Conservation (phyloP, 2,329 filamentous ascomycete genomes). For the Magnaporthiopsis rhizophila region DNA sequence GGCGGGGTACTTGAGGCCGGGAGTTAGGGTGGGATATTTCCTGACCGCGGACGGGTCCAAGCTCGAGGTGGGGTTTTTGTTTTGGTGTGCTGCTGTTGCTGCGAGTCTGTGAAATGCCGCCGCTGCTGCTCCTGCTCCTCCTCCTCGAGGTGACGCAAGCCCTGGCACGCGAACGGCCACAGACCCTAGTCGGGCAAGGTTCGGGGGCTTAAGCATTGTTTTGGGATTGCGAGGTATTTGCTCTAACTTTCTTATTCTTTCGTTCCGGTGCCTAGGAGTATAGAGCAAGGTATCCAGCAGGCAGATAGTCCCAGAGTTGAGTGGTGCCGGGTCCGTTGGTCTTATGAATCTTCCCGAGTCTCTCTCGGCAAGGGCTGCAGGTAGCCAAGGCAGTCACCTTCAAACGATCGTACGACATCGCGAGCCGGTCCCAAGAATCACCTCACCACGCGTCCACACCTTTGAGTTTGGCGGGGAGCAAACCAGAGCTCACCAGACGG, state of each 20-base stretch:
- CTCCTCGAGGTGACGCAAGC: background rate
- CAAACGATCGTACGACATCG: background rate
- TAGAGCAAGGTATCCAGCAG: too few relatives aligned
- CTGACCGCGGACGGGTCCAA: background rate
- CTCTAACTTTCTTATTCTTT: background rate
- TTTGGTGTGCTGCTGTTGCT: background rate
- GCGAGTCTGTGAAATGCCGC: background rate
- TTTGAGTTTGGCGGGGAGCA: too few relatives aligned
- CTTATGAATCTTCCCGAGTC: background rate
- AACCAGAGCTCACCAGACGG: too few relatives aligned
- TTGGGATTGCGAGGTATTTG: background rate
- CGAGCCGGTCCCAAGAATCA: too few relatives aligned
- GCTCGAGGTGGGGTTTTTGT: background rate
- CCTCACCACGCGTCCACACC: too few relatives aligned
- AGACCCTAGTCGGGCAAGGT: background rate
- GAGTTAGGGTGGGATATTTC: background rate
- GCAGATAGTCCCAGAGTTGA: background rate
- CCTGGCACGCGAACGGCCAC: background rate
- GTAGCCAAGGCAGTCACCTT: background rate
- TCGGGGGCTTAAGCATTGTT: background rate
- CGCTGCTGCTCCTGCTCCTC: background rate
- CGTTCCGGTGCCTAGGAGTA: background rate
- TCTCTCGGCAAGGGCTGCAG: background rate
- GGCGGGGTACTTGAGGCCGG: conserved; percentile 4
- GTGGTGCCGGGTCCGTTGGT: background rate